phyloP scores from a whole-genome alignment of 495 filamentous ascomycete genomes.

The Penicillium bovifimosum region DNA sequence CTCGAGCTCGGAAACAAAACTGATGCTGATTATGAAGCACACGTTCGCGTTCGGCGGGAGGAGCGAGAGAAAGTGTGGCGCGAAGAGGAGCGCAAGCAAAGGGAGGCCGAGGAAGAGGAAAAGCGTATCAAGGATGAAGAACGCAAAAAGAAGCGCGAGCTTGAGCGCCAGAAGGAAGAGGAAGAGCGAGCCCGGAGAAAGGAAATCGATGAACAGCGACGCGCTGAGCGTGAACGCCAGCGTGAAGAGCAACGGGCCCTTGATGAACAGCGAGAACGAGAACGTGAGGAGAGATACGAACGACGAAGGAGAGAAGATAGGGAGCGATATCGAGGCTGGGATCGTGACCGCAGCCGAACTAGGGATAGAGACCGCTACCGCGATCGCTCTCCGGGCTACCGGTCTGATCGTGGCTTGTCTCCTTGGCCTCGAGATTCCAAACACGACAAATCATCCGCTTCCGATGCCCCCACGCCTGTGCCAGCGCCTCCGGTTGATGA shows the following conservation, averaged over 20 bases:
- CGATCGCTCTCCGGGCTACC: constrained; percentile 33
- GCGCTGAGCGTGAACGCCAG: constrained; percentile 51
- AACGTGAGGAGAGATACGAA: constrained; percentile 50
- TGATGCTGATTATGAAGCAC: constrained; percentile 72
- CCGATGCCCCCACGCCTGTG: constrained; percentile 39
- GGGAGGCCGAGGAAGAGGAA: constrained; percentile 62
- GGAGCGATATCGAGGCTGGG: constrained; percentile 40
- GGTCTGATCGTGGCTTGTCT: constrained; percentile 34
- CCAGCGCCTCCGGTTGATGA: constrained; percentile 44
- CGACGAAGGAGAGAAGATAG: constrained; percentile 43
- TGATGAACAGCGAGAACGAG: constrained; percentile 50
- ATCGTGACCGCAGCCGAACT: constrained; percentile 35
- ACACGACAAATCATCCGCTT: constrained; percentile 36
- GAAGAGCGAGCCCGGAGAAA: constrained; percentile 48
- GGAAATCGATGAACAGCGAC: constrained; percentile 49
- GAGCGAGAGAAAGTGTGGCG: constrained; percentile 60
- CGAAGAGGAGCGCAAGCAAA: constrained; percentile 58
- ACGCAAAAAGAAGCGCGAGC: constrained; percentile 58
- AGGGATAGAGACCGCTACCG: constrained; percentile 34
- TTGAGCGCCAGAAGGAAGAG: constrained; percentile 54
- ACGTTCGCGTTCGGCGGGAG: constrained; percentile 60
- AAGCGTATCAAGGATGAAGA: constrained; percentile 58
- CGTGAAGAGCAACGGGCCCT: constrained; percentile 45
- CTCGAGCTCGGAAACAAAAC: constrained; percentile 66
- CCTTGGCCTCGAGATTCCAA: constrained; percentile 35